Evolutionary conservation across 2,329 filamentous ascomycete genomes (phyloP), one percentile per base, ranked within the genome.

Genomic region (Trichoderma breve): DNA sequence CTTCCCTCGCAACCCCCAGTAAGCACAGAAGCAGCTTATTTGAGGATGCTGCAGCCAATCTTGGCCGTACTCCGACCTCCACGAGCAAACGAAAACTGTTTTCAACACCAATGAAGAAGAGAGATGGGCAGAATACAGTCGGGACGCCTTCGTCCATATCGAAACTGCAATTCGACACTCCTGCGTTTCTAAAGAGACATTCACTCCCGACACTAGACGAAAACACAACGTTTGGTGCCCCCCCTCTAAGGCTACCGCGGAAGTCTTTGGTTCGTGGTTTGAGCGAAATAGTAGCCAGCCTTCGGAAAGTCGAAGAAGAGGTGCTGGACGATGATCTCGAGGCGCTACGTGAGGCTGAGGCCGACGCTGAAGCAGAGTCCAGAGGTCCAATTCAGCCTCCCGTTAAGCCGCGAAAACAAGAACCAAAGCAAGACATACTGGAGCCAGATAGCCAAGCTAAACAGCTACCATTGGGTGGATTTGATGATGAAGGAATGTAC

Each of bases 311-410:
- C 70, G 90, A 93, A 78, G 91, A 93, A 67, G 88, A 92, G 58
- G 83, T 84, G 21, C 83, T 91, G 69, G 92, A 93, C 65, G 92
- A 95, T 30, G 92, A 95, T 39, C 82, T 93, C 73, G 92, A 94
- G 8, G 89, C 91, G 2, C 82, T 95, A 78, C 87, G 87, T n/a
- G 93, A 94, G 78, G 83, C 91, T 76, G 92, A 94, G 78, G 83
- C 91, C 76, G 92, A 95, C 79, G 80, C 82, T 32, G 86, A 84
- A 47, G 79, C 77, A n/a, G 79, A 75, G 26, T 70, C 71, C 30
- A 72, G 76, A 1, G 66, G 57, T 12, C 57, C 57, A 7, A n/a
- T 30, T 30, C 75, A 53, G 21, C 75, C 76, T 71, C 76, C 71
- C 66, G 73, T 74, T 15, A 75, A 75, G 12, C 75, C 75, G 24